Evolutionary conservation across 169 alveolate genomes (phyloP), one percentile per base, ranked within the genome.

Genomic region (Plasmodium ovale): DNA sequence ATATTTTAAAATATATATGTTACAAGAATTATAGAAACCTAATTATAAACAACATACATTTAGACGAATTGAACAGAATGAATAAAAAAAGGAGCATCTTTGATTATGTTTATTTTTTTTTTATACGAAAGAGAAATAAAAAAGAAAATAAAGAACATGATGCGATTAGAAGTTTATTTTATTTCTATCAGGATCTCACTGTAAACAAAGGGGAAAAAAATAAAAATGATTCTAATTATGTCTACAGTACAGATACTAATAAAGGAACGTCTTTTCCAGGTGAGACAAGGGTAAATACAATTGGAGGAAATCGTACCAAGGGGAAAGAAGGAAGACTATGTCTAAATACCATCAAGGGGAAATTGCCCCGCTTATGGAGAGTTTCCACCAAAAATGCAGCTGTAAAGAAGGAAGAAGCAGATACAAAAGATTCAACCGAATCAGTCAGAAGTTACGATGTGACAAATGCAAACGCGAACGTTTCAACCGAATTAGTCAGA

Each of bases 1-100:
- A 79, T 33, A 79, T 79, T 10, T 54, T 79, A 25, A 79, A 79
- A 37, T 79, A 64, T 49, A 62, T 79, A 47, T 79, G 89, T 14
- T 79, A 62, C 21, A 62, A 51, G 16, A 44, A 62, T 79, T 64
- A 64, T 19, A 12, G 42, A 21, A 14, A 49, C 2, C 3, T 79
- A 1, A 42, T 79, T 5, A 12, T 33, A 29, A 79, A 79, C 12
- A 14, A 53, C 19, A 5, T 49, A 14, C 25, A 58, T 23, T 58
- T 73, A 23, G 87, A 39, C n/a, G 58, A 54, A 1, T 47, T 67
- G 33, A 25, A 31, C 16, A 42, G 59, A 33, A 21, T 4, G 42
- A 10, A 27, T 5, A 21, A 37, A 25, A 79, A 79, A 68, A 79
- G 44, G 9, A 79, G 3, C 14, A 12, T 29, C 16, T 14, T 64